phyloP scores from a whole-genome alignment of 2,329 filamentous ascomycete genomes.

The Alternaria gaisen region DNA sequence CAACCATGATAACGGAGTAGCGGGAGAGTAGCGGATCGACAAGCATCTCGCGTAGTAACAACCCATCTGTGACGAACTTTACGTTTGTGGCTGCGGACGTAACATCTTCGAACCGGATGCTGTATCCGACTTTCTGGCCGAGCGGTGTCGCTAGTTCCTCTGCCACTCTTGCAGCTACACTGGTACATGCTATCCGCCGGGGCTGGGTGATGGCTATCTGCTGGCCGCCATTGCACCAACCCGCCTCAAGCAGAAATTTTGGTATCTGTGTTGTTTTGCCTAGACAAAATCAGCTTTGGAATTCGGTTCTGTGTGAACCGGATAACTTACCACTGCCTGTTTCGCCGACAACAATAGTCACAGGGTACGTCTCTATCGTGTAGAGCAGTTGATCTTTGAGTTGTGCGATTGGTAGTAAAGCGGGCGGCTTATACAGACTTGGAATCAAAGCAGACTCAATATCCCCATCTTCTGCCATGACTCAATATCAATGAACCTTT shows the following conservation, averaged over 20 bases:
- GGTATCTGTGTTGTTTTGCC: slow-evolving; percentile 95
- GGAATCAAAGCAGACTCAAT: slow-evolving; percentile 69
- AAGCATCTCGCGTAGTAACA: slow-evolving; percentile 89
- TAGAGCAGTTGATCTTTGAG: slow-evolving; percentile 84
- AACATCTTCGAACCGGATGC: slow-evolving; percentile 89
- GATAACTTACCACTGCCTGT: slow-evolving; percentile 72
- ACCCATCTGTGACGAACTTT: slow-evolving; percentile 94
- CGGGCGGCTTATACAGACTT: slow-evolving; percentile 83
- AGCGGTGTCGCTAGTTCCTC: slow-evolving; percentile 87
- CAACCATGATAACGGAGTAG: slow-evolving; percentile 97
- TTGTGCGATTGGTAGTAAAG: slow-evolving; percentile 85
- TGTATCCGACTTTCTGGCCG: slow-evolving; percentile 88
- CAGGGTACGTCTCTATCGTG: slow-evolving; percentile 80
- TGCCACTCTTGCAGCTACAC: slow-evolving; percentile 65
- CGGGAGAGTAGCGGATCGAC: slow-evolving; percentile 89
- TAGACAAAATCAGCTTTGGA: slow-evolving; percentile 43
- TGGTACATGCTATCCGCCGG: slow-evolving; percentile 25
- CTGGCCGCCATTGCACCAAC: slow-evolving; percentile 87
- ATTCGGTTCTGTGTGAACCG: rapidly evolving
- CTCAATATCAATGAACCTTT: background rate
- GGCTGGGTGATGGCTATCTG: slow-evolving; percentile 83
- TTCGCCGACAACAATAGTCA: slow-evolving; percentile 91
- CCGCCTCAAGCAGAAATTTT: slow-evolving; percentile 85
- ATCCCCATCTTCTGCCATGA: slow-evolving; percentile 51
- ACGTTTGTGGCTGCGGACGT: slow-evolving; percentile 86